Percentiles rank a stretch among this genome's conserved stretches.
Evolutionary conservation across 805 yeast species (phyloP).

Genomic region (Wickerhamomyces chambardii): DNA sequence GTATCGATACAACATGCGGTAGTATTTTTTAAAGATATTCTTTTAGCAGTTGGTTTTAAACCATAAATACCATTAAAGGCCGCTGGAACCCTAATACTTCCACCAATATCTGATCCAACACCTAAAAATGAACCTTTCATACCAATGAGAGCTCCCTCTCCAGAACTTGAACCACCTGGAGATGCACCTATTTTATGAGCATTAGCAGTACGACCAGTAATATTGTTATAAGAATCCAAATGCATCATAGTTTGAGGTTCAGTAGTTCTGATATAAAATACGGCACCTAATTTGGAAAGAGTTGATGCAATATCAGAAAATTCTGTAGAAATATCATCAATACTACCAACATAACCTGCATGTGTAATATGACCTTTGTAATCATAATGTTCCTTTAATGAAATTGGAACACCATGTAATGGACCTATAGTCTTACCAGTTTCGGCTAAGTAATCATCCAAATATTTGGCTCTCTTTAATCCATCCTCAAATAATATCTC

Average conservation of each 20-base stretch:
- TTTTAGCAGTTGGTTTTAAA: conserved; percentile 51
- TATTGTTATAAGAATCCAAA: conserved; percentile 50
- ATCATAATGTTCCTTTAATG: conserved; percentile 58
- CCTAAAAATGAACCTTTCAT: conserved; percentile 55
- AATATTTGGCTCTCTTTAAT: conserved; percentile 41
- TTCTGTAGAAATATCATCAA: conserved; percentile 35
- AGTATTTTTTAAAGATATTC: conserved; percentile 29
- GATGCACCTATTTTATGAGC: conserved; percentile 48
- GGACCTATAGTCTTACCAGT: conserved; percentile 55
- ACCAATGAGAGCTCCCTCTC: conserved; percentile 58
- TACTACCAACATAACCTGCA: conserved; percentile 47
- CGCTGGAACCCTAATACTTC: conserved; percentile 60
- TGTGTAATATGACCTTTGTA: conserved; percentile 45
- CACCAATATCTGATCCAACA: conserved; percentile 67
- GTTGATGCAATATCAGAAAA: conserved; percentile 40
- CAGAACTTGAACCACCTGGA: conserved; percentile 70
- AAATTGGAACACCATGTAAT: conserved; percentile 61
- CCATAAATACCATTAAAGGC: conserved; percentile 57
- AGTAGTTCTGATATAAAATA: conserved; percentile 55
- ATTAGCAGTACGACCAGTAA: conserved; percentile 51
- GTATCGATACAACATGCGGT: conserved; percentile 7
- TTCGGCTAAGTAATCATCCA: conserved; percentile 40
- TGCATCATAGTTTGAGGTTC: conserved; percentile 70
- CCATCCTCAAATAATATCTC: conserved; percentile 62
- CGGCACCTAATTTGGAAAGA: conserved; percentile 28